Percentiles rank a stretch among this genome's conserved stretches.
phyloP scores from a whole-genome alignment of 2,329 filamentous ascomycete species.

The Diaporthe citrichinensis region DNA sequence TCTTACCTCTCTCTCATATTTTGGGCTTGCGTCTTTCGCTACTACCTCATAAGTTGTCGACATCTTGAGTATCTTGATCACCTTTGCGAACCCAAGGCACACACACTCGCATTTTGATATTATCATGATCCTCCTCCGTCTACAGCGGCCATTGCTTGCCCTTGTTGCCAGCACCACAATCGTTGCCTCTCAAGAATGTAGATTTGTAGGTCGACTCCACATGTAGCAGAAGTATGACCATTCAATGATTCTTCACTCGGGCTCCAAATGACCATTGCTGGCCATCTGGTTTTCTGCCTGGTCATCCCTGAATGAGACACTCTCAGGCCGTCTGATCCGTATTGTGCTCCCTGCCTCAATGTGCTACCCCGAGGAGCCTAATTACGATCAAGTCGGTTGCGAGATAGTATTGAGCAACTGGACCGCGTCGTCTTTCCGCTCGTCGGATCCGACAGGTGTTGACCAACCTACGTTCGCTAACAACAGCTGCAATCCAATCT shows the following conservation, averaged over 20 bases:
- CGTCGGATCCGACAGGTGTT: neutral
- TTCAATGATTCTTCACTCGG: neutral
- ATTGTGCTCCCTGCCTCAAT: neutral
- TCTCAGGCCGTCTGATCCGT: neutral
- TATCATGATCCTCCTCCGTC: neutral
- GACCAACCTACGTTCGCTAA: neutral
- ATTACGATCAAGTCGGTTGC: neutral
- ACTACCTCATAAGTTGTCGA: neutral
- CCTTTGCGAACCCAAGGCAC: neutral
- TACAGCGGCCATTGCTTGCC: neutral
- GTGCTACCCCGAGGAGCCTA: neutral
- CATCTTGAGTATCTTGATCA: neutral
- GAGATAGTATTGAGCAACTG: neutral
- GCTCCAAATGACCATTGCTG: neutral
- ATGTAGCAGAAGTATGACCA: neutral
- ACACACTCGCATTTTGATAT: neutral
- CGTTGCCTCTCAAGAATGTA: neutral
- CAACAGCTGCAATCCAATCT: constrained; percentile 1
- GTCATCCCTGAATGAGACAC: neutral
- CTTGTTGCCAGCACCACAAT: neutral
- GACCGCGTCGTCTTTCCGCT: constrained; percentile 6
- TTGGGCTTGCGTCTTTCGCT: neutral
- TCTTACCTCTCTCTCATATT: neutral
- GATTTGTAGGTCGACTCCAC: neutral
- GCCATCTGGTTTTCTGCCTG: neutral